phyloP scores from a whole-genome alignment of 768 basidiomycete genomes.

The Polyporus arcularius region DNA sequence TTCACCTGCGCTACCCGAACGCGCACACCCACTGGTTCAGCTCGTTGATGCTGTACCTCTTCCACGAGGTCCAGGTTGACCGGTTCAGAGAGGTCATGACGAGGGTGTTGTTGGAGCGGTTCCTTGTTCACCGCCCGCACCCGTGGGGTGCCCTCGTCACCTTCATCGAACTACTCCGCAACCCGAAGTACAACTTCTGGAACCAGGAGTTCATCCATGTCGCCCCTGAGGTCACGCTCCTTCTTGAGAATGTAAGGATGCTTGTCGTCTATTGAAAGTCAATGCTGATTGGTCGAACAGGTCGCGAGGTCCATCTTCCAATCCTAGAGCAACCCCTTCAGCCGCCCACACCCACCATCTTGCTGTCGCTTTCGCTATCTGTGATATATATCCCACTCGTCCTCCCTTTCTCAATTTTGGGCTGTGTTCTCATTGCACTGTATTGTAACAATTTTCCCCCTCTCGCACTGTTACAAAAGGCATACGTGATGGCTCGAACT shows the following conservation, averaged over 20 bases:
- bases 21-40: constrained; percentile 99
- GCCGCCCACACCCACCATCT: constrained; percentile 11
- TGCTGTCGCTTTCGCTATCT: constrained; percentile 72
- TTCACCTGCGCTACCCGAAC: constrained; percentile 96
- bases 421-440: constrained; percentile 60
- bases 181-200: constrained; percentile 91
- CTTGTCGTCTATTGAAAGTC: constrained; percentile 8
- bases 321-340: constrained; percentile 57
- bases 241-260: constrained; percentile 76
- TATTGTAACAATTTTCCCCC: constrained; percentile 76
- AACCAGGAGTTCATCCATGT: constrained; percentile 83
- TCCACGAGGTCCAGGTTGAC: constrained; percentile 76
- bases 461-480: constrained; percentile 60
- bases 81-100: constrained; percentile 82
- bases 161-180: constrained; percentile 91
- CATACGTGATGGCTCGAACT: constrained; percentile 42
- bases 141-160: constrained; percentile 95
- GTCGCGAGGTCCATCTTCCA: constrained; percentile 79
- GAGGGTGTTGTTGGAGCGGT: constrained; percentile 88
- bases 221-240: constrained; percentile 82
- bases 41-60: constrained; percentile 85
- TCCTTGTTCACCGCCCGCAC: constrained; percentile 92
- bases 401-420: constrained; percentile 48
- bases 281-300: constrained; percentile 38
- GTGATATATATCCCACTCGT: constrained; percentile 71